A percentile compares a stretch with the other conserved stretches of the same genome.
Evolutionary conservation across 2,329 filamentous ascomycete genomes (phyloP).

Genomic region (Ophiosphaerella herpotricha): DNA sequence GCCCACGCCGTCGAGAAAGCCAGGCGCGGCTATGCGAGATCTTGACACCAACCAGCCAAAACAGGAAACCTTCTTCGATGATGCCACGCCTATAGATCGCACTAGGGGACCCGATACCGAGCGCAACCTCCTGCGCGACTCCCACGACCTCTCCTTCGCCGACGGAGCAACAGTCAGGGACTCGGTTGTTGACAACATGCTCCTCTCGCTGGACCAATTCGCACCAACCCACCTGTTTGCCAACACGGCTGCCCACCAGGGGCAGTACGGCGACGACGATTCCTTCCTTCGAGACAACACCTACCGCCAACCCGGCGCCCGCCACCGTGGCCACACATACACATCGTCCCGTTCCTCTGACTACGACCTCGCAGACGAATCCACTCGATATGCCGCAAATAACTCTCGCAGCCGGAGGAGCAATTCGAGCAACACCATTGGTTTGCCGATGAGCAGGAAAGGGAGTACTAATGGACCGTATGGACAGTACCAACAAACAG

Average conservation of each 20-base stretch:
- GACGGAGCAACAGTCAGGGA: conserved; percentile 72
- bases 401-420: conserved; percentile 66
- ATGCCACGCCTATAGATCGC: conserved; percentile 42
- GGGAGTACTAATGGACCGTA: conserved; percentile 38
- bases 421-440: conserved; percentile 77
- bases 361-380: conserved; percentile 50
- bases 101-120: conserved; percentile 15
- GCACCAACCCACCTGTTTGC: conserved; percentile 25
- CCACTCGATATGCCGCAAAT: conserved; percentile 49
- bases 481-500: conserved; percentile 33
- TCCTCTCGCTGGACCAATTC: conserved; percentile 82
- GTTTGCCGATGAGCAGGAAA: conserved; percentile 30
- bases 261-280: conserved; percentile 47
- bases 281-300: conserved; percentile 43
- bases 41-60: conserved; percentile 36
- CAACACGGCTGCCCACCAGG: conserved; percentile 31
- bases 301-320: conserved; percentile 42
- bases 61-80: conserved; percentile 44
- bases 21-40: conserved; percentile 29
- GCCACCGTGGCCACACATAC: conserved; percentile 63
- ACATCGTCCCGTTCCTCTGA: conserved; percentile 65
- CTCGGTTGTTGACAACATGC: conserved; percentile 94
- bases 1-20: conserved; percentile 31
- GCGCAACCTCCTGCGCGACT: conserved; percentile 56
- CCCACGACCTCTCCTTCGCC: conserved; percentile 84